Percentiles rank a stretch among this genome's conserved stretches.
Conservation (phyloP, 1,284 basidiomycete genomes). For the Volvariella volvacea region DNA sequence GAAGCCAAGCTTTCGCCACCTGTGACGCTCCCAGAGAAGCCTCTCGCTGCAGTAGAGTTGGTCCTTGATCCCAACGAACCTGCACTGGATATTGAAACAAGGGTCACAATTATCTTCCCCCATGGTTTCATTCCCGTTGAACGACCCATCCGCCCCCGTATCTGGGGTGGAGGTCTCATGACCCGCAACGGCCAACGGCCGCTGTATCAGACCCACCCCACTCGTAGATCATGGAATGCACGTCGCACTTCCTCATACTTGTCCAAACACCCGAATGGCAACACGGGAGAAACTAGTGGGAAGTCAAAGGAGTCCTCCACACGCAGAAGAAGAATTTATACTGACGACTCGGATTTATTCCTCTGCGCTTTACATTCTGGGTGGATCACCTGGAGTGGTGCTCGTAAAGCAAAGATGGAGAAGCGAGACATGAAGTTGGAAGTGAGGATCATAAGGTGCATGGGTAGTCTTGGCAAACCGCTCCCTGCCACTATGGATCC, state of each 20-base stretch:
- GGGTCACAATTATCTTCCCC: constrained; percentile 56
- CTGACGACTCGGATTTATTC: constrained; percentile 69
- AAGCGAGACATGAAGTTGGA: constrained; percentile 51
- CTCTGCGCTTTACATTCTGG: constrained; percentile 69
- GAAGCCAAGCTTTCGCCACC: constrained; percentile 5
- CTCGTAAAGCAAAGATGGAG: constrained; percentile 39
- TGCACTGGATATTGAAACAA: constrained; percentile 42
- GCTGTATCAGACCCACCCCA: neutral
- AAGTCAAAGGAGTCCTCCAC: constrained; percentile 9
- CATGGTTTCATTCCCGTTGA: constrained; percentile 46
- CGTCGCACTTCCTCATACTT: constrained; percentile 3
- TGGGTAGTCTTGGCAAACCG: constrained; percentile 29
- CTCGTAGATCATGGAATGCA: neutral
- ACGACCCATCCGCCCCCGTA: constrained; percentile 39
- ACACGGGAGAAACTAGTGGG: constrained; percentile 4
- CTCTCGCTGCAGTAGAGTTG: neutral
- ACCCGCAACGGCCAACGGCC: constrained; percentile 8
- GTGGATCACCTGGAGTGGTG: constrained; percentile 54
- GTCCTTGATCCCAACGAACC: neutral
- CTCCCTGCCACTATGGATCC: constrained; percentile 13
- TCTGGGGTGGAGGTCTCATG: constrained; percentile 62
- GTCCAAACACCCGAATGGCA: neutral
- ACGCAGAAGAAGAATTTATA: constrained; percentile 45
- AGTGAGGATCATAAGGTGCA: constrained; percentile 41
- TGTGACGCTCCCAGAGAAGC: neutral